These are phyloP conservation scores for Mucor lusitanicus DNA, from an alignment of 371 early-diverging fungal species.

Conservation along the genomic window DNA sequence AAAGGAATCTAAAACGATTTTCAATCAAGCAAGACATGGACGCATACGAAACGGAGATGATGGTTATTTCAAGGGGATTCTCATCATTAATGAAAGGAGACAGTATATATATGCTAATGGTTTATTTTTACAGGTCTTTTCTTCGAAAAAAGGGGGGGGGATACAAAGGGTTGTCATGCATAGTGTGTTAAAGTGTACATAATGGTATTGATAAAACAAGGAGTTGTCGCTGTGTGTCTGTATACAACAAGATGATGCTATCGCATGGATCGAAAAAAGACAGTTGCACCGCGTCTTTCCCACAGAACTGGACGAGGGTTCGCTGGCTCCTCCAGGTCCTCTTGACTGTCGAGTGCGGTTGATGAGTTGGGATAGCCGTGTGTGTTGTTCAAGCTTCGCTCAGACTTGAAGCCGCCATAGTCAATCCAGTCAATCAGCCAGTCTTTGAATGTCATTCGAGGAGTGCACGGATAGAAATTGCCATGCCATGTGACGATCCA, in stretches of 20 bases:
- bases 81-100: background rate
- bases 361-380: background rate
- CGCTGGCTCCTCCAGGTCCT: background rate
- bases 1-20: background rate
- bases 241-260: constrained; percentile 8
- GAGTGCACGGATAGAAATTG: constrained; percentile 12
- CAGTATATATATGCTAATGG: background rate
- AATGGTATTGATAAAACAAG: background rate
- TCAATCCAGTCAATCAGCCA: constrained; percentile 10
- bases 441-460: constrained; percentile 13
- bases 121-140: background rate
- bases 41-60: constrained; percentile 13
- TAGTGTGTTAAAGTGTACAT: background rate
- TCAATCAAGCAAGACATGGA: constrained; percentile 1
- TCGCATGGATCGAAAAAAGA: background rate
- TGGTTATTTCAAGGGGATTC: background rate
- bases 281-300: background rate
- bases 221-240: background rate
- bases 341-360: background rate
- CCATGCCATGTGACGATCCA: constrained; percentile 13
- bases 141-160: background rate
- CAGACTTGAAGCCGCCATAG: background rate
- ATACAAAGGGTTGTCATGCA: background rate
- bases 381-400: background rate
- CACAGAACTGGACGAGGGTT: background rate